phyloP scores from a whole-genome alignment of 805 yeast genomes.

The Yarrowia phangngaensis region DNA sequence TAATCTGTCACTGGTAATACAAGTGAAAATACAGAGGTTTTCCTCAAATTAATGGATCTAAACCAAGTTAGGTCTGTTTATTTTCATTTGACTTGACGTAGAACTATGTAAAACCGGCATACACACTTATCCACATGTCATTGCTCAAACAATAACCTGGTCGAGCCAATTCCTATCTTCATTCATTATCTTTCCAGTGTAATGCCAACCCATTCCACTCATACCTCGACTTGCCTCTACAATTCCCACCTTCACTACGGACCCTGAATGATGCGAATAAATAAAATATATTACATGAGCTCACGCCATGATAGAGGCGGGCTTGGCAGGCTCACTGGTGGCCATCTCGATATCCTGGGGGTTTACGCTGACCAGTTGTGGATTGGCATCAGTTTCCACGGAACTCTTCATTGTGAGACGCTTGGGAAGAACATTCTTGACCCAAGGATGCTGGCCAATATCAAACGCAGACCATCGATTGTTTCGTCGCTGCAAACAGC shows the following conservation, averaged over 20 bases:
- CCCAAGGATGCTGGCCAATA: constrained; percentile 31
- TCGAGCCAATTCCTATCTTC: too few relatives aligned
- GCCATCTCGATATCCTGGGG: constrained; percentile 14
- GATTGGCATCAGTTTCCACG: constrained; percentile 2
- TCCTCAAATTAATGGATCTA: too few relatives aligned
- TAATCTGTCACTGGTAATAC: too few relatives aligned
- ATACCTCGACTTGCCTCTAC: background rate
- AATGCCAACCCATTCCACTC: too few relatives aligned
- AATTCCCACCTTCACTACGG: background rate
- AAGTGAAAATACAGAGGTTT: too few relatives aligned
- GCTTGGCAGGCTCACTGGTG: constrained; percentile 14
- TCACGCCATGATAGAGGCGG: constrained; percentile 3
- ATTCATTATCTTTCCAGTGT: too few relatives aligned
- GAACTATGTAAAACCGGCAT: too few relatives aligned
- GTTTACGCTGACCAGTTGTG: constrained; percentile 5
- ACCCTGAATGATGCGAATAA: constrained; percentile 1
- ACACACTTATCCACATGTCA: too few relatives aligned
- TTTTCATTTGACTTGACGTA: too few relatives aligned
- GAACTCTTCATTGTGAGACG: constrained; percentile 6
- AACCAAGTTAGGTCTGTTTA: too few relatives aligned
- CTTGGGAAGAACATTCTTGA: constrained; percentile 28
- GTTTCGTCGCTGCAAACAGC: constrained; percentile 49
- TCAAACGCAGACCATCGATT: constrained; percentile 41
- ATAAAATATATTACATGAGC: constrained; percentile 6
- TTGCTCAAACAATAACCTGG: too few relatives aligned